Evolutionary conservation across 2,329 filamentous ascomycete genomes (phyloP), one percentile per base, ranked within the genome.

Genomic region (Aspergillus phoenicis): DNA sequence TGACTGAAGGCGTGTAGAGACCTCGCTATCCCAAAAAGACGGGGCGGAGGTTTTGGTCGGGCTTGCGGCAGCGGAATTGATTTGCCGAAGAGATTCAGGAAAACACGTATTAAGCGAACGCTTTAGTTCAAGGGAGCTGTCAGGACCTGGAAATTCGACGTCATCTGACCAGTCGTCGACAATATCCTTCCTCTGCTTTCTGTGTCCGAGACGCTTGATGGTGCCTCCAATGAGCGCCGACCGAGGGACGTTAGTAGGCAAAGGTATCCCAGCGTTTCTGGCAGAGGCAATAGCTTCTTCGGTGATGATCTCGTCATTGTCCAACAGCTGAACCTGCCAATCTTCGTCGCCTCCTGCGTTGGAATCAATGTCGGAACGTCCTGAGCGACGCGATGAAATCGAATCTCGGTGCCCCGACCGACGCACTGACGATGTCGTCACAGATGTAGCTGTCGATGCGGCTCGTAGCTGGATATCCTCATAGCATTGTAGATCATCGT

Each of bases 161-260:
- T 94, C 91, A 67, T 93, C 89, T 63, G 87, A 89, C 88, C 91
- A 94, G 73, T 94, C 91, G 68, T 93, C 90, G 64, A 91, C 87
- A 61, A 91, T 86, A 43, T 89, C 87, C 71, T 86, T 89, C 70
- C 87, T 89, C 20, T 90, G 83, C 70, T 89, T 92, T 67, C 87
- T 85, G 61, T 87, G 87, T 53, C 93, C 93, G 36, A 98, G 83
- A 68, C 93, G 85, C 80, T 96, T 96, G 73, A 98, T 98, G 8
- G 93, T 94, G 56, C 95, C 95, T 57, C 94, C 94, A 74, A 95
- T 86, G 45, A 99, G 82, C 30, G 95, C 95, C 20, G 94, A 97
- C 30, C 91, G 87, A 1, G 94, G 93, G 33, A 98, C 87, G 73
- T 93, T 93, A 55, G 86, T 82, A 28, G 95, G 95, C 59, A 98